Base-by-base conservation (phyloP, 305 asterid species). In the Plantago lanceolata region DNA sequence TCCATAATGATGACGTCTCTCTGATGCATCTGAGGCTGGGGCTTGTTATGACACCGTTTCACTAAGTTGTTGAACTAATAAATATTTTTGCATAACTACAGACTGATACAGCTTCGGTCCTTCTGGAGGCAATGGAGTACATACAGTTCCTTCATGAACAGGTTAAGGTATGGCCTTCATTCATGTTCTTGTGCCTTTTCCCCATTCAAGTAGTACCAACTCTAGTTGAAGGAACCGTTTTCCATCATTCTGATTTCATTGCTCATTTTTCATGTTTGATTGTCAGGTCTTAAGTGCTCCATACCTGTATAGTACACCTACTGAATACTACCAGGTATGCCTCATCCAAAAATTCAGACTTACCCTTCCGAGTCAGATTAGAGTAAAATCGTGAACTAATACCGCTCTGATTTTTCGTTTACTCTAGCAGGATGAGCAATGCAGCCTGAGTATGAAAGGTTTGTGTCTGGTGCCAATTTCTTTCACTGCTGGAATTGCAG, bases 31-130 rank as follows among this genome's bases (percentile, higher is more conserved):
- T 54, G 33, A 55, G 60, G 28, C 37, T 29, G 15, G 45, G 40
- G 45, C 45, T 11, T 9, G 45, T 2, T 40, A 15, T 16, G 17
- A 56, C 21, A 29, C 7, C 16, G 21, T 33, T 68, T 73, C 35
- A 26, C 33, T 5, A 3, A 19, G 52, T 35, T 9, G 20, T 59
- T 59, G 52, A 14, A n/a, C 33, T 17, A 44, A 61, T 69, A 11
- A 68, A 35, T 35, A 48, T 68, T 63, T 55, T 19, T 71, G 7
- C 14, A 19, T 64, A 4, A 33, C 62, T 70, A 60, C 82, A 90
- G 97, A 82, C 97, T 0, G 97, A 90, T 75, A 84, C 94, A 0
- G 96, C 96, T 48, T 90, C 97, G 16, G 97, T 90, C 70, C 95
- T 90, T 53, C 73, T 71, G 3, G 96, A 87, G 62, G 96, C 90